Conservation (phyloP, 2,329 filamentous ascomycete species). For the Didymosphaeria variabile region DNA sequence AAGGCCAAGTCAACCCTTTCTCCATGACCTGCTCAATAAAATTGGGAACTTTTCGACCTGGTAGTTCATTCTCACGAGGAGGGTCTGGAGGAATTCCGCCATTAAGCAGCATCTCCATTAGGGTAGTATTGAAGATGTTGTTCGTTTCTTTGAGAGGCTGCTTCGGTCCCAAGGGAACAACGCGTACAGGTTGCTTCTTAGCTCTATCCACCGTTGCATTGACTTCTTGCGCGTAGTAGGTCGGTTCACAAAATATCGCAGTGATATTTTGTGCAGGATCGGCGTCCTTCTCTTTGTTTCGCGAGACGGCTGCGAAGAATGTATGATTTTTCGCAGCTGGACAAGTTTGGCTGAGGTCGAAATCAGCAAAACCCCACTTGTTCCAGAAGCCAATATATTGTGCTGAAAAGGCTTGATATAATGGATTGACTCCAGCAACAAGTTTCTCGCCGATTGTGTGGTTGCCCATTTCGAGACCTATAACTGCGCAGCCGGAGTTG, state of each 20-base stretch:
- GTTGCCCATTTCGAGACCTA: slow-evolving; percentile 24
- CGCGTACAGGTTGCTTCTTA: slow-evolving; percentile 5
- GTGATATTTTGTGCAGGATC: slow-evolving; percentile 32
- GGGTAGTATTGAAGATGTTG: slow-evolving; percentile 49
- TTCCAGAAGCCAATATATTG: slow-evolving; percentile 57
- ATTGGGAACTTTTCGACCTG: slow-evolving; percentile 14
- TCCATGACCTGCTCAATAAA: slow-evolving; percentile 25
- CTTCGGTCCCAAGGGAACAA: slow-evolving; percentile 34
- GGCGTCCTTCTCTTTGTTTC: slow-evolving; percentile 20
- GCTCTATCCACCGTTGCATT: slow-evolving; percentile 48
- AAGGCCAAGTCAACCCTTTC: slow-evolving; percentile 20
- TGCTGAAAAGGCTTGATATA: slow-evolving; percentile 36
- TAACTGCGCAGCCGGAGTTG: slow-evolving; percentile 31
- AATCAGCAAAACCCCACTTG: slow-evolving; percentile 37
- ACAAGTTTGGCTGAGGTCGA: slow-evolving; percentile 48
- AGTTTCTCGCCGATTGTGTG: slow-evolving; percentile 11
- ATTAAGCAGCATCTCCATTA: slow-evolving; percentile 46
- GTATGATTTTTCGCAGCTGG: slow-evolving; percentile 45
- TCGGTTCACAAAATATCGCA: slow-evolving; percentile 31
- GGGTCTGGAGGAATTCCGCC: background rate
- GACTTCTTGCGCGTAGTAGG: slow-evolving; percentile 59
- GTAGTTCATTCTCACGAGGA: slow-evolving; percentile 22
- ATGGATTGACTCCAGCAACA: background rate
- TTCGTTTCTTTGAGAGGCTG: slow-evolving; percentile 24
- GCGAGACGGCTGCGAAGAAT: slow-evolving; percentile 31